Evolutionary conservation across 495 filamentous ascomycete genomes (phyloP).

Genomic region (Penicillium lividum): DNA sequence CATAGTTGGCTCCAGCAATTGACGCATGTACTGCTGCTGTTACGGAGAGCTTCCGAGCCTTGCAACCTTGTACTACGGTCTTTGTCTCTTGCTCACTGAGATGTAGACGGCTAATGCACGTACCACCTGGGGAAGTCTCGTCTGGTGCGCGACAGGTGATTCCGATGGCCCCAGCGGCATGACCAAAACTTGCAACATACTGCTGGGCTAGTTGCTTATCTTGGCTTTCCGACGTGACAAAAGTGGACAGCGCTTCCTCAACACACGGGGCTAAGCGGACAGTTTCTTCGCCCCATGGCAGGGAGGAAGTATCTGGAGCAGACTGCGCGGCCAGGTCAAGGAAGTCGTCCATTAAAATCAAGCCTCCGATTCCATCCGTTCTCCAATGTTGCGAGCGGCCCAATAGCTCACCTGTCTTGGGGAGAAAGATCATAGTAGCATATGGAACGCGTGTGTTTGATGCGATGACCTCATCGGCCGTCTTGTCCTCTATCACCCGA

Average conservation of each 20-base stretch:
- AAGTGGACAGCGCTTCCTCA: background rate
- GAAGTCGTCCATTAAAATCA: constrained; percentile 8
- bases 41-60: constrained; percentile 5
- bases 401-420: constrained; percentile 7
- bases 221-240: constrained; percentile 1
- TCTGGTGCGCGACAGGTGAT: constrained; percentile 3
- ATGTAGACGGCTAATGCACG: constrained; percentile 6
- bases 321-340: constrained; percentile 3
- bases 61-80: constrained; percentile 4
- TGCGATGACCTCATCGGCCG: constrained; percentile 5
- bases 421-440: constrained; percentile 8
- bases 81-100: constrained; percentile 5
- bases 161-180: constrained; percentile 8
- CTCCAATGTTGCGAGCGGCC: constrained; percentile 8
- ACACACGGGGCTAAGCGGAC: constrained; percentile 5
- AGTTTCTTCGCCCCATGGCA: constrained; percentile 6
- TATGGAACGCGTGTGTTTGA: constrained; percentile 9
- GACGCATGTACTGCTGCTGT: constrained; percentile 10
- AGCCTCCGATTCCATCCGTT: constrained; percentile 5
- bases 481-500: constrained; percentile 7
- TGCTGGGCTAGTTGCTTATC: constrained; percentile 7
- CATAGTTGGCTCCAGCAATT: constrained; percentile 7
- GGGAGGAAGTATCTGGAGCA: background rate
- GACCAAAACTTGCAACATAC: constrained; percentile 6
- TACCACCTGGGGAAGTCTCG: constrained; percentile 4